Conservation (phyloP, 495 filamentous ascomycete species). For the Tuber microsphaerosporum region DNA sequence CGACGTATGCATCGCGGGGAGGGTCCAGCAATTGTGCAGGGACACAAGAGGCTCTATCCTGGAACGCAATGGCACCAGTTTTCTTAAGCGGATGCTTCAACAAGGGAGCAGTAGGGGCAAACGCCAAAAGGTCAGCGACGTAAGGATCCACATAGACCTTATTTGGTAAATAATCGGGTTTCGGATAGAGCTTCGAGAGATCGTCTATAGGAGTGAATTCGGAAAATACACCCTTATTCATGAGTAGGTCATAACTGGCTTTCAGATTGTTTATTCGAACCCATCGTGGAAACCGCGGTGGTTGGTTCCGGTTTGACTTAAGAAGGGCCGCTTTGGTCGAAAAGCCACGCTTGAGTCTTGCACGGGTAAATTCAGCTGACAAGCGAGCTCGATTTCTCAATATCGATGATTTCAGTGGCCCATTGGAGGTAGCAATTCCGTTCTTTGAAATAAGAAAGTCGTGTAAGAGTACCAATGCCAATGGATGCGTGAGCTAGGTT, state of each 20-base stretch:
- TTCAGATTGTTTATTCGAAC: slow-evolving; percentile 77
- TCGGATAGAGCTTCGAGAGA: slow-evolving; percentile 13
- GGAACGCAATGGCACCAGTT: slow-evolving; percentile 71
- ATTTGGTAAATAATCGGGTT: slow-evolving; percentile 3
- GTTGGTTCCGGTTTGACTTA: slow-evolving; percentile 3
- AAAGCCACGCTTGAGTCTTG: slow-evolving; percentile 63
- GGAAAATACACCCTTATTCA: slow-evolving; percentile 13
- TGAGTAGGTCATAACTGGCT: slow-evolving; percentile 20
- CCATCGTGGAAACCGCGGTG: slow-evolving; percentile 64
- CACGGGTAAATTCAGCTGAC: slow-evolving; percentile 70
- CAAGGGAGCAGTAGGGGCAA: slow-evolving; percentile 61
- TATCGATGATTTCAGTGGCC: slow-evolving; percentile 67
- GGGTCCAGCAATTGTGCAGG: slow-evolving; percentile 76
- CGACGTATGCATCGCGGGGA: slow-evolving; percentile 57
- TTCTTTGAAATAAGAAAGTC: slow-evolving; percentile 74
- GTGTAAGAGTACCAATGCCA: slow-evolving; percentile 76
- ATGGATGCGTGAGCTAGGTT: slow-evolving; percentile 65
- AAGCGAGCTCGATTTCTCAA: slow-evolving; percentile 75
- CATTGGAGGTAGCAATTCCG: slow-evolving; percentile 69
- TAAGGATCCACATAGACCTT: slow-evolving; percentile 61
- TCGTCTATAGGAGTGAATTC: slow-evolving; percentile 21
- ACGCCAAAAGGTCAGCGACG: slow-evolving; percentile 73
- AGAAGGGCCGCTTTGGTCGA: slow-evolving; percentile 58
- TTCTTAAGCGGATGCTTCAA: slow-evolving; percentile 63
- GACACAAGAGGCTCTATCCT: slow-evolving; percentile 96